Base-by-base conservation (phyloP, 148 eudicot genomes). In the Rhododendron vialii region DNA sequence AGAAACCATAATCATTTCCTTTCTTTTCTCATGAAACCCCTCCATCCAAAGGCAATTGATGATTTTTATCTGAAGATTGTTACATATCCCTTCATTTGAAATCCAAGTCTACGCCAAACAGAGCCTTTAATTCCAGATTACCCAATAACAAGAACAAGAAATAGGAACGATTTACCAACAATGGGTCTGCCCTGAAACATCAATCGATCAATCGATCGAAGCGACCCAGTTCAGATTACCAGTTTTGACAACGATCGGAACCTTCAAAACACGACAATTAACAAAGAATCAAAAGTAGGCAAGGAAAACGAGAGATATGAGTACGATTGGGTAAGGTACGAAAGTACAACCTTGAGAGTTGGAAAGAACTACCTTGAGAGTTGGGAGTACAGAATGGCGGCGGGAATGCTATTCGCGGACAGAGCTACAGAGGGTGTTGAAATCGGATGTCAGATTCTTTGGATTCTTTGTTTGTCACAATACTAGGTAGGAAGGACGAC, bases 371-470 rank as follows among this genome's bases (percentile, higher is more conserved):
- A 36, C 67, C 84, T 80, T 4, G 75, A 61, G 61, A 85, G 86
- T 63, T 28, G 71, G 45, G 14, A 30, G 50, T 76, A 74, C 4
- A 41, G 26, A 3, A 74, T 43, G 35, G 30, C n/a, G 78, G 76
- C 69, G 71, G 84, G 82, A 63, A 82, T 26, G 51, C 53, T 61
- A 86, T 67, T 30, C 13, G 38, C 0, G 65, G 83, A 86, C 81
- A 80, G 84, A 84, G 87, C 90, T 86, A 14, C 8, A 71, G 7
- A 28, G 76, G 76, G 38, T 30, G 38, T 30, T 86, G 89, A 89
- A 88, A 88, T 84, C 86, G 86, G 88, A 87, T 76, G 80, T 84
- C 89, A 86, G 83, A 75, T 80, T 85, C 43, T 88, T 75, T 53
- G 51, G 87, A 88, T 69, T 88, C 47, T 51, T 2, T 61, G 38